These are phyloP conservation scores for Capsicum pubescens DNA, from an alignment of 257 asterid species.

Conservation along the genomic window DNA sequence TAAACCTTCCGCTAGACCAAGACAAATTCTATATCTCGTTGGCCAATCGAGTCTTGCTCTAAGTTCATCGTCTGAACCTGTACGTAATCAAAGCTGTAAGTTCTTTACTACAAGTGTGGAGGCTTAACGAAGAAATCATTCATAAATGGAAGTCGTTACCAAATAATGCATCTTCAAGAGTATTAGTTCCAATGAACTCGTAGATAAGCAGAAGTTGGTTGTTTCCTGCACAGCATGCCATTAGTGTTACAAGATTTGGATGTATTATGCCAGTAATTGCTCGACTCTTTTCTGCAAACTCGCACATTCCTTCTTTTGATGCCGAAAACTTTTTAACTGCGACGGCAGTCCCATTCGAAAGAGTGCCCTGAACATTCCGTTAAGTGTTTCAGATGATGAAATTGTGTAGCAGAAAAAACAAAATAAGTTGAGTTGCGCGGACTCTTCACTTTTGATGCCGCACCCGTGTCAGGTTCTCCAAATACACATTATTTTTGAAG, in stretches of 20 bases:
- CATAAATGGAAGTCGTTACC: slow-evolving; percentile 17
- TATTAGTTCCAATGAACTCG: slow-evolving; percentile 21
- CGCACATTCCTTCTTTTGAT: slow-evolving; percentile 6
- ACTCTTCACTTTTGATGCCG: too few species aligned
- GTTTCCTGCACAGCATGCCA: slow-evolving; percentile 28
- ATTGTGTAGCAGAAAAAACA: background rate
- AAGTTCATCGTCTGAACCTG: background rate
- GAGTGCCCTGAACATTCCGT: slow-evolving; percentile 21
- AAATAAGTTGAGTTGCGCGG: background rate
- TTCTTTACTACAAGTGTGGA: background rate
- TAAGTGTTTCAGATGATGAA: background rate
- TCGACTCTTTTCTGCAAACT: slow-evolving; percentile 13
- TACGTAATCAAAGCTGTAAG: background rate
- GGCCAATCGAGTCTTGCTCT: slow-evolving; percentile 1
- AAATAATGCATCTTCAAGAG: slow-evolving; percentile 31
- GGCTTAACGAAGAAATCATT: background rate
- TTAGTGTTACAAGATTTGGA: slow-evolving; percentile 24
- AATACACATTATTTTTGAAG: too few species aligned
- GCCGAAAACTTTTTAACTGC: slow-evolving; percentile 21
- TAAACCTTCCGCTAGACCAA: slow-evolving; percentile 35
- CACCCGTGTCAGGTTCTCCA: too few species aligned
- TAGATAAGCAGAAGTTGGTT: slow-evolving; percentile 23
- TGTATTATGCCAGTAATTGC: background rate
- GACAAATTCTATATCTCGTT: slow-evolving; percentile 23
- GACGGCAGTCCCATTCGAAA: background rate